Conservation (phyloP, 108 stramenopile genomes). For the Epithemia pelagica region DNA sequence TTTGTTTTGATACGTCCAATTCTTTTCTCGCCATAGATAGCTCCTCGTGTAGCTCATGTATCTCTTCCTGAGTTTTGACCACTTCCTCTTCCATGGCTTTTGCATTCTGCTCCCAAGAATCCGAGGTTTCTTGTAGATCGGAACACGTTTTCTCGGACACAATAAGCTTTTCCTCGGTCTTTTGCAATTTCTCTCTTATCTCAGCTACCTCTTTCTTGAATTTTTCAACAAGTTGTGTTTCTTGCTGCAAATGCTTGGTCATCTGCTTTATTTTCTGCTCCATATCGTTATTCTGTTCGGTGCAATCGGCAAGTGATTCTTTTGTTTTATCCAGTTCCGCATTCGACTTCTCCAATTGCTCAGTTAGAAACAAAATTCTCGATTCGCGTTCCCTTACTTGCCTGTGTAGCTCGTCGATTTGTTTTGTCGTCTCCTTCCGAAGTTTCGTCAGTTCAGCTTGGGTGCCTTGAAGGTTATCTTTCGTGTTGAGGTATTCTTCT, state of each 20-base stretch:
- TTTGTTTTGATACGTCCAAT: constrained; percentile 5
- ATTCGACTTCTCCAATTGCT: constrained; percentile 7
- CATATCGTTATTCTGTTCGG: constrained; percentile 7
- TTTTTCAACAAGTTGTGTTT: constrained; percentile 23
- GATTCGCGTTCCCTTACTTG: neutral
- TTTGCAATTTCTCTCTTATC: constrained; percentile 33
- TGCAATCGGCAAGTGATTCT: neutral
- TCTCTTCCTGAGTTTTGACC: neutral
- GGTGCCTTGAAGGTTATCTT: constrained; percentile 43
- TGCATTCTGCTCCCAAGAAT: constrained; percentile 17
- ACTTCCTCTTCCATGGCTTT: constrained; percentile 8
- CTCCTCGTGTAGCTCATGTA: neutral
- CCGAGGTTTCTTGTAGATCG: constrained; percentile 16
- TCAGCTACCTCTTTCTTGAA: constrained; percentile 33
- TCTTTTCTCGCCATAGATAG: neutral
- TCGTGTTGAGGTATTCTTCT: constrained; percentile 54
- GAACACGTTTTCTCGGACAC: neutral
- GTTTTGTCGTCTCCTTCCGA: neutral
- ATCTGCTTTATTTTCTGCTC: constrained; percentile 17
- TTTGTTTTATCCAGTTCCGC: neutral
- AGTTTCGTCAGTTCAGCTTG: neutral
- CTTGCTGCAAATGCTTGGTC: constrained; percentile 24
- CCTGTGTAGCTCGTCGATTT: constrained; percentile 1
- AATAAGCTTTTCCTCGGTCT: neutral
- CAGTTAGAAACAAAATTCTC: neutral